Percentiles rank a stretch among this genome's conserved stretches.
phyloP scores from a whole-genome alignment of 495 filamentous ascomycete genomes.

The Penicillium canescens region DNA sequence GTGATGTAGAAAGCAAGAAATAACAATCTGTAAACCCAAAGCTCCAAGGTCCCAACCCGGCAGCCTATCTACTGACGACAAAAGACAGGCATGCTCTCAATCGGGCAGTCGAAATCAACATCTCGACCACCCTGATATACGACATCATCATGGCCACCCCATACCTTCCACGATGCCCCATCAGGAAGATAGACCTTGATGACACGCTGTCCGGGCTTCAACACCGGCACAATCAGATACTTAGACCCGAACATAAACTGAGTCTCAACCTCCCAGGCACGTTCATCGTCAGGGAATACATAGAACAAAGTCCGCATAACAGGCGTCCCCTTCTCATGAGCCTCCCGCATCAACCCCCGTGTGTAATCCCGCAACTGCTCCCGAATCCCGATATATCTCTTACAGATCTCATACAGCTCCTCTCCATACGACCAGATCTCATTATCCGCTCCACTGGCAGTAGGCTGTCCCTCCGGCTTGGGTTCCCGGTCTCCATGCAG shows the following conservation, averaged over 20 bases:
- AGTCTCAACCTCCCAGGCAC: constrained; percentile 50
- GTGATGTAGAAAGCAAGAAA: background rate
- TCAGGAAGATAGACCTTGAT: constrained; percentile 47
- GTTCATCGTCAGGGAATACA: constrained; percentile 52
- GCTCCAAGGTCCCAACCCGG: background rate
- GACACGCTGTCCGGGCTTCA: constrained; percentile 41
- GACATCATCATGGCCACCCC: constrained; percentile 18
- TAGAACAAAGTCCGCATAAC: constrained; percentile 59
- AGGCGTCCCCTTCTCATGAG: constrained; percentile 54
- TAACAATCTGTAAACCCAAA: background rate
- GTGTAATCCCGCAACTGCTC: constrained; percentile 55
- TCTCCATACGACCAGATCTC: constrained; percentile 62
- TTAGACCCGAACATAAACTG: constrained; percentile 57
- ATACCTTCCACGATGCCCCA: constrained; percentile 45
- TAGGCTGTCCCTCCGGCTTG: constrained; percentile 37
- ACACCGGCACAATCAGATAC: constrained; percentile 54
- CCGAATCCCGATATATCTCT: constrained; percentile 53
- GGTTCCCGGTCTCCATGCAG: constrained; percentile 61
- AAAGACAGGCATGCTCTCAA: constrained; percentile 54
- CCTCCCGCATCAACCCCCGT: constrained; percentile 50
- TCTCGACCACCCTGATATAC: constrained; percentile 35
- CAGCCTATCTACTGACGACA: constrained; percentile 10
- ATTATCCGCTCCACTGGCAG: constrained; percentile 48
- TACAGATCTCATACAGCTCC: constrained; percentile 55
- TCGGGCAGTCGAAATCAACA: constrained; percentile 45